These are phyloP conservation scores for Plectranthus barbatus DNA, from an alignment of 257 asterid species.

Conservation along the genomic window DNA sequence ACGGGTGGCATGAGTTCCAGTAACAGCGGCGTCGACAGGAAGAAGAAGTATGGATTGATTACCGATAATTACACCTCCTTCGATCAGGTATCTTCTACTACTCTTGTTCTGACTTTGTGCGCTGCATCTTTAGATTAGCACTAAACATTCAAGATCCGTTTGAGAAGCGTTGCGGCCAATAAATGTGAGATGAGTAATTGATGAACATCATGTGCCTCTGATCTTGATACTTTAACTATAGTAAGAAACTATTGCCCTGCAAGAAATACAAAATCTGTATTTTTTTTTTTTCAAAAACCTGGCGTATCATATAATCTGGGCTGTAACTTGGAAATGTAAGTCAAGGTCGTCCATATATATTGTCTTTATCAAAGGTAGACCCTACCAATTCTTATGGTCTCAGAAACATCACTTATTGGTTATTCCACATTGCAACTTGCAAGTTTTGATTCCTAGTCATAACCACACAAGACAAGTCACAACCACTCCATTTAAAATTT, in stretches of 20 bases:
- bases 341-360: conserved; percentile 21
- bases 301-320: background rate
- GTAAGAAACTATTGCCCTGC: background rate
- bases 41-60: conserved; percentile 48
- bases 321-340: conserved; percentile 17
- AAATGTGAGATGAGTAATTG: background rate
- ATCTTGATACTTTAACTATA: background rate
- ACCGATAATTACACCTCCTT: conserved; percentile 58
- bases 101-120: background rate
- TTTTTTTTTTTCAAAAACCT: background rate
- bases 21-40: conserved; percentile 19
- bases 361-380: conserved; percentile 4
- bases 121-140: background rate
- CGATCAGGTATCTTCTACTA: conserved; percentile 44
- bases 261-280: no score
- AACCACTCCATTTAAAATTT: background rate
- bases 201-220: no score
- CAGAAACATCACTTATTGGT: background rate
- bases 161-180: background rate
- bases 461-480: background rate
- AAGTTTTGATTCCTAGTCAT: background rate
- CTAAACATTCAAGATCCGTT: background rate
- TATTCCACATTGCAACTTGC: conserved; percentile 13
- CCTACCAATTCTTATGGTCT: conserved; percentile 9
- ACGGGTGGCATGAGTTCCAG: conserved; percentile 18